These are phyloP conservation scores for Lachancea waltii DNA, from an alignment of 805 yeast genomes.

Conservation along the genomic window DNA sequence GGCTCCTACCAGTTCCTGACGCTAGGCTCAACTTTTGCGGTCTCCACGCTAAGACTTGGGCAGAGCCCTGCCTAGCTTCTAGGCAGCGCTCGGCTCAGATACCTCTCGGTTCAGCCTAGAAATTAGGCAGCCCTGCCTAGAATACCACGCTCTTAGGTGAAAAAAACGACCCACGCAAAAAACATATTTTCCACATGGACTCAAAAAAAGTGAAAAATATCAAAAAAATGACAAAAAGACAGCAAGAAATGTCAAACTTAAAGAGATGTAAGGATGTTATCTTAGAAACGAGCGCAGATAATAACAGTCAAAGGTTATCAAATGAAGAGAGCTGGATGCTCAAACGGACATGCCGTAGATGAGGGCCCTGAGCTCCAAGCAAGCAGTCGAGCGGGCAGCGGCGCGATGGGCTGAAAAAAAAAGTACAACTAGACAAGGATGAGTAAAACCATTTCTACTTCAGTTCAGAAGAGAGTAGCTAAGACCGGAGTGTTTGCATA, in stretches of 20 bases:
- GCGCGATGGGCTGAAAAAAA: background rate
- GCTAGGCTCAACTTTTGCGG: too few species aligned
- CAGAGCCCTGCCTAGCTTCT: background rate
- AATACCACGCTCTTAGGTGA: background rate
- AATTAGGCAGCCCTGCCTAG: background rate
- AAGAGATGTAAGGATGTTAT: background rate
- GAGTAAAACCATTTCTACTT: background rate
- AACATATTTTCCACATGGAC: background rate
- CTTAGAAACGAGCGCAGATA: background rate
- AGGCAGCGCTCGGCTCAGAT: background rate
- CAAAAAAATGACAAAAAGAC: background rate
- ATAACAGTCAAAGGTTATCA: background rate
- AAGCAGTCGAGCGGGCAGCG: background rate
- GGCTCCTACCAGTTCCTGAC: too few species aligned
- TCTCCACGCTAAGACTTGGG: background rate
- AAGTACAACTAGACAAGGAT: background rate
- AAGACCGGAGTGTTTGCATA: conserved; percentile 87
- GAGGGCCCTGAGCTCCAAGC: background rate
- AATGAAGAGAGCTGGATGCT: background rate
- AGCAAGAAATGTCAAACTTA: too few species aligned
- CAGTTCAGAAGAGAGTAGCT: conserved; percentile 9
- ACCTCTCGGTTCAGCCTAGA: too few species aligned
- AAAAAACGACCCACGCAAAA: background rate
- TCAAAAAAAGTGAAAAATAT: background rate
- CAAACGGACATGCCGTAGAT: background rate